Percentiles rank a stretch among this genome's conserved stretches.
Conservation (phyloP, 2,329 filamentous ascomycete genomes). For the Alternaria solani region DNA sequence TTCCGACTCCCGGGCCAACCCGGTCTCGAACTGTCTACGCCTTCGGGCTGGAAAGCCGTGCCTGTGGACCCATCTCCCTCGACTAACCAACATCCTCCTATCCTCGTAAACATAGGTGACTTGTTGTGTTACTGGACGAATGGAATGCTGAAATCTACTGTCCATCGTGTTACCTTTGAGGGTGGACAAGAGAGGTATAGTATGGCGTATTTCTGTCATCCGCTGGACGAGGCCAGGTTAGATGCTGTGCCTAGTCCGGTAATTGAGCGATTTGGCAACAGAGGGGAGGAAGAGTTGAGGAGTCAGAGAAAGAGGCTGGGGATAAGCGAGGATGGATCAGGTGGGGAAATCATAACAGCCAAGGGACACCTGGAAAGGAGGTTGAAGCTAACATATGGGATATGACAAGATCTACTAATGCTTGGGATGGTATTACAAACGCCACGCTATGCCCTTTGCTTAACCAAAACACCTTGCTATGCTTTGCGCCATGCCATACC, state of each 20-base stretch:
- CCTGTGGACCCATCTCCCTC: slow-evolving; percentile 64
- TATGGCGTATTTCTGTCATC: slow-evolving; percentile 71
- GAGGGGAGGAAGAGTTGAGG: slow-evolving; percentile 42
- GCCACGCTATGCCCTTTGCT: slow-evolving; percentile 5
- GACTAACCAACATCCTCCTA: slow-evolving; percentile 52
- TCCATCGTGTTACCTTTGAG: slow-evolving; percentile 84
- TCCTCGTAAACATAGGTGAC: slow-evolving; percentile 74
- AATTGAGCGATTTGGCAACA: slow-evolving; percentile 54
- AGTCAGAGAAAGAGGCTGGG: slow-evolving; percentile 54
- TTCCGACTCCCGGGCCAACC: slow-evolving; percentile 88
- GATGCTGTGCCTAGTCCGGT: slow-evolving; percentile 63
- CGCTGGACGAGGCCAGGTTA: slow-evolving; percentile 62
- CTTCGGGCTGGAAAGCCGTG: slow-evolving; percentile 57
- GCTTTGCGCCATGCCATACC: slow-evolving; percentile 6
- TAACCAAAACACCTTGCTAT: slow-evolving; percentile 25
- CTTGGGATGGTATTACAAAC: neutral
- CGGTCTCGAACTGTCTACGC: slow-evolving; percentile 81
- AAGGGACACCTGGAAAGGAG: slow-evolving; percentile 66
- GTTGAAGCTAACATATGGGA: slow-evolving; percentile 66
- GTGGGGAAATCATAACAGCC: slow-evolving; percentile 61
- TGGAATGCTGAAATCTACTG: slow-evolving; percentile 83
- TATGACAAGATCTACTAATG: slow-evolving; percentile 23
- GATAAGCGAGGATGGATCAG: slow-evolving; percentile 46
- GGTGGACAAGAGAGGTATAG: slow-evolving; percentile 61
- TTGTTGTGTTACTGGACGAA: slow-evolving; percentile 87